Evolutionary conservation across 129 eudicot species (phyloP).

Genomic region (Centaurea solstitialis): DNA sequence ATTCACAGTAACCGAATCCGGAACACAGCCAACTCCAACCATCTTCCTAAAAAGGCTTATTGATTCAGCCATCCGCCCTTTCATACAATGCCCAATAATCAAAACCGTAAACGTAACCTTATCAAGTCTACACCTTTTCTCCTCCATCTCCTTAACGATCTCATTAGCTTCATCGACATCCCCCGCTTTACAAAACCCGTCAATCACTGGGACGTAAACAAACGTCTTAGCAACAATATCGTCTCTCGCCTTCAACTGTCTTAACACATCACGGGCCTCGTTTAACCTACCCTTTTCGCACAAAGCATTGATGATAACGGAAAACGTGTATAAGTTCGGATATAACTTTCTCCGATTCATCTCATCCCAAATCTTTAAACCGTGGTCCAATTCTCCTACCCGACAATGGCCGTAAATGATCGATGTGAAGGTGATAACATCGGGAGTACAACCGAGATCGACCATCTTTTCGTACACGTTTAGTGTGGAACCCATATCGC

Average conservation of each 20-base stretch:
- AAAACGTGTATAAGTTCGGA: constrained; percentile 76
- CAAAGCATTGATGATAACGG: constrained; percentile 55
- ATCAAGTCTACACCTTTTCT: constrained; percentile 66
- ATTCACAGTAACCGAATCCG: constrained; percentile 67
- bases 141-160: constrained; percentile 74
- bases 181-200: constrained; percentile 87
- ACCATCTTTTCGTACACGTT: constrained; percentile 57
- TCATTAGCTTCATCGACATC: constrained; percentile 80
- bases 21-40: constrained; percentile 64
- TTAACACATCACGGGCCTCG: constrained; percentile 69
- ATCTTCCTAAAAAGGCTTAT: constrained; percentile 67
- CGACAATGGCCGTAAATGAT: constrained; percentile 72
- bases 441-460: constrained; percentile 53
- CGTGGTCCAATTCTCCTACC: constrained; percentile 53
- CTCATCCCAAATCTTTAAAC: constrained; percentile 60
- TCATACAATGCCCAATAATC: constrained; percentile 93
- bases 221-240: constrained; percentile 69
- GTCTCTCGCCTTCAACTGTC: constrained; percentile 49
- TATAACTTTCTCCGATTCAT: constrained; percentile 51
- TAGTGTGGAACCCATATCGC: constrained; percentile 54
- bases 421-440: constrained; percentile 76
- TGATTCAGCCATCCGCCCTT: constrained; percentile 90
- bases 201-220: constrained; percentile 85
- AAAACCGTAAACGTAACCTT: constrained; percentile 82
- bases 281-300: constrained; percentile 67